Evolutionary conservation across 768 basidiomycete species (phyloP).

Genomic region (Lactarius vividus): DNA sequence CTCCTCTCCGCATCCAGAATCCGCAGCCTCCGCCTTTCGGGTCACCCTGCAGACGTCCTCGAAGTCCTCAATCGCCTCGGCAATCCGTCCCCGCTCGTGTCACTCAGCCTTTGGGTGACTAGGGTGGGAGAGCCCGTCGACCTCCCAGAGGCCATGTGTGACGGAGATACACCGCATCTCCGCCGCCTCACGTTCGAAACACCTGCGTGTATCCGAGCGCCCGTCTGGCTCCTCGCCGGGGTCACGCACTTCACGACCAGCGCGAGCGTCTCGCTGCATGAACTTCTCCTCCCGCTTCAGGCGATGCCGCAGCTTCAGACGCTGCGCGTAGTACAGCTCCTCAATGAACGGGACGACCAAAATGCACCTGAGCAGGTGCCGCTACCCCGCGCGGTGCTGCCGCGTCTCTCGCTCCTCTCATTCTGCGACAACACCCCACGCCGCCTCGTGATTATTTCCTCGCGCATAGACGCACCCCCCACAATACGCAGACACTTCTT

Average conservation of each 20-base stretch:
- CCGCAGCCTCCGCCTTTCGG: constrained; percentile 14
- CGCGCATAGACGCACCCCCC: constrained; percentile 7
- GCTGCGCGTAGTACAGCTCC: constrained; percentile 1
- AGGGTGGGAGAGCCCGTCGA: neutral
- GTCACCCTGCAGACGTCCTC: constrained; percentile 7
- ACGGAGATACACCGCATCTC: constrained; percentile 5
- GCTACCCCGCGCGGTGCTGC: neutral
- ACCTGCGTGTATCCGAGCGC: constrained; percentile 3
- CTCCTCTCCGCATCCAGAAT: constrained; percentile 14
- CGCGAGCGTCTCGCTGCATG: neutral
- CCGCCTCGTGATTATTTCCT: constrained; percentile 3
- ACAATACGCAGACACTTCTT: constrained; percentile 18
- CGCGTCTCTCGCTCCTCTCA: constrained; percentile 9
- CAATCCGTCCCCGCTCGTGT: constrained; percentile 11
- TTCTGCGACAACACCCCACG: constrained; percentile 13
- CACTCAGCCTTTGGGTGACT: constrained; percentile 1
- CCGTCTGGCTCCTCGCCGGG: constrained; percentile 13
- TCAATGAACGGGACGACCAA: too few species aligned
- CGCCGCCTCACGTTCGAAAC: constrained; percentile 11
- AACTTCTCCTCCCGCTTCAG: constrained; percentile 3
- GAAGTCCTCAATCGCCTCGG: neutral
- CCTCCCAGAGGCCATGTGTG: constrained; percentile 12
- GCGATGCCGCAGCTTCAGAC: constrained; percentile 17
- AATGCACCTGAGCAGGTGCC: neutral
- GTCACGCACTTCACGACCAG: constrained; percentile 18